Evolutionary conservation across 106 monocot genomes (phyloP).

Genomic region (Acorus calamus): DNA sequence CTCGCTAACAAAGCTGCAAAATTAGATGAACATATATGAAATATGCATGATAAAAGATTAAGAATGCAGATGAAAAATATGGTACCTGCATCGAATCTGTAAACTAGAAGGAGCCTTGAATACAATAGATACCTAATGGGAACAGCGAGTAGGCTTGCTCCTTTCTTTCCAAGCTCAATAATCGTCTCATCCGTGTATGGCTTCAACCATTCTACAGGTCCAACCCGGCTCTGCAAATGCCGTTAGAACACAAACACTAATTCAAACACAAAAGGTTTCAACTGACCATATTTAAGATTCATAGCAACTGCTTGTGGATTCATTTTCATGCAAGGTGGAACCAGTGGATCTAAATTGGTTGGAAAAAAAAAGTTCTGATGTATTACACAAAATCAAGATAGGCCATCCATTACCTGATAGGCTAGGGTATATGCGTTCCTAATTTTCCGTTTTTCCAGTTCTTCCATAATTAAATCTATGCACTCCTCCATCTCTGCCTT

Average conservation of each 20-base stretch:
- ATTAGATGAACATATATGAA: background rate
- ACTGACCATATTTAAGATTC: too few species aligned
- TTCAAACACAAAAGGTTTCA: background rate
- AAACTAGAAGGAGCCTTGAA: background rate
- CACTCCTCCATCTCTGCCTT: conserved; percentile 99
- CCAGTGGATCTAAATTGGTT: too few species aligned
- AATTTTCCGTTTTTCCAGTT: conserved; percentile 67
- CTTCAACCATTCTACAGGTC: conserved; percentile 95
- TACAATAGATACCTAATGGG: conserved; percentile 65
- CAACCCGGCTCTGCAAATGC: conserved; percentile 76
- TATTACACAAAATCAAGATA: background rate
- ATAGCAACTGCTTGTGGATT: too few species aligned
- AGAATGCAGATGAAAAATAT: too few species aligned
- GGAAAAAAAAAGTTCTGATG: too few species aligned
- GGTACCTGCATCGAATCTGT: too few species aligned
- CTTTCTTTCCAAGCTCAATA: conserved; percentile 73
- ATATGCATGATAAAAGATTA: conserved; percentile 1
- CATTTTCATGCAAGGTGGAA: too few species aligned
- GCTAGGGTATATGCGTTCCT: conserved; percentile 86
- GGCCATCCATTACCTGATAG: conserved; percentile 56
- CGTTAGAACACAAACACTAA: background rate
- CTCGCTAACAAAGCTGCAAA: conserved; percentile 92
- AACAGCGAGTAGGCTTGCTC: conserved; percentile 89
- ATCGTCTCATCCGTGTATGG: conserved; percentile 99
- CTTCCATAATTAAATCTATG: conserved; percentile 90